Evolutionary conservation across 768 basidiomycete genomes (phyloP), one percentile per base, ranked within the genome.

Genomic region (Boletus eberwhitei): DNA sequence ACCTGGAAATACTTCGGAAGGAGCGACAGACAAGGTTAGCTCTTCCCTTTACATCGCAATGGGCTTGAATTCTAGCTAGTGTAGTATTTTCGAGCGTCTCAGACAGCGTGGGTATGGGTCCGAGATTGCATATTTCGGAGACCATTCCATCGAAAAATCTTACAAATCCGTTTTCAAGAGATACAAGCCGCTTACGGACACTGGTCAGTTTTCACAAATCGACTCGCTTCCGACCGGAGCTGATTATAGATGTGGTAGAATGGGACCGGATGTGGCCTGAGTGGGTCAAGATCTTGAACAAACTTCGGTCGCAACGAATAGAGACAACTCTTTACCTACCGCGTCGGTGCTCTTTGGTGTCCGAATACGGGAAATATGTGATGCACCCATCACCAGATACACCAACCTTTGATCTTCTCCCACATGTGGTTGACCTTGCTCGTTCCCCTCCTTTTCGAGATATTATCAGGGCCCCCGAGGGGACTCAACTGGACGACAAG

Each of bases 41-140:
- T 5, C 16, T 14, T 42, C 4, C 16, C 19, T 19, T 24, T 42
- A 5, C 11, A 8, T 8, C 5, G 8, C 17, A 6, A 7, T 29
- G 1, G 1, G 12, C 4, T 16, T 38, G 9, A 41, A 12, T 13
- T 47, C 42, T 29, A 17, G n/a, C 11, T n/a, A 8, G 45, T 22
- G 16, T 21, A 65, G 63, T 36, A 65, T 64, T n/a, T 52, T 65
- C 12, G 50, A 55, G 44, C 54, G 47, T 3, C 59, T 64, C 41
- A 37, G 13, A n/a, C 46, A 54, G 17, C 50, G 24, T 8, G 63
- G 63, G 12, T 64, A 57, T 19, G 57, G 13, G 1, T 37, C 50
- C 8, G 63, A 59, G 40, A 47, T 64, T 9, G 17, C 2, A 0
- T 55, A 54, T 46, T 61, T 56, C 17, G 9, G 17, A 29, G 14